Base-by-base conservation (phyloP, 2,329 filamentous ascomycete genomes). In the Penicillium crustosum region DNA sequence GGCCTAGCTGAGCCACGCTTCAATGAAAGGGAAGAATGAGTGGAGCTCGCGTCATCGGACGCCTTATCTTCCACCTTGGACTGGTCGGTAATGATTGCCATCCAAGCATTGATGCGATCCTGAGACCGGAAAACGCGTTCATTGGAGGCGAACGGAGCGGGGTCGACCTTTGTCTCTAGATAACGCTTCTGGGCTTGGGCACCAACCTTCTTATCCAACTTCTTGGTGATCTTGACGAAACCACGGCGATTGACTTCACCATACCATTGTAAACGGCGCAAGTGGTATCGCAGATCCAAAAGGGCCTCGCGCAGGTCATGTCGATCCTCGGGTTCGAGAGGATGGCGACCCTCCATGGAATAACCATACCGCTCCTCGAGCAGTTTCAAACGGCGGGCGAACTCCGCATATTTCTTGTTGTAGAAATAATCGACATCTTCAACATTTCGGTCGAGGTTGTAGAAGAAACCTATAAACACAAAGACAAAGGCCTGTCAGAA, bases 211-310 rank as follows among this genome's bases (percentile, higher is more conserved):
- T 99, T 99, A 77, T 99, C 94, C 45, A 97, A 81, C 77, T 99
- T 99, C 81, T 99, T 99, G 51, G 94, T 96, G 75, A 99, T 99
- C 79, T 99, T 99, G 74, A 95, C 86, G 70, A 99, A 99, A 2
- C 94, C 94, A 63, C 91, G 84, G 52, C 93, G 86, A 75, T 99
- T 99, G 69, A 97, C 93, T 77, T 97, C 93, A 49, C 93, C 93
- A 73, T 97, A 99, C 93, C 93, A 97, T 74, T 96, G 90, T 52
- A 99, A 81, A 69, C 97, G 97, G 59, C 94, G 85, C 65, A 97
- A 78, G 71, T 95, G 90, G 52, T 88, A 89, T 57, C 94, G 86
- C 59, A 97, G 82, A 76, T 99, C 94, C 33, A 97, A 83, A 50
- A 99, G 80, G 36, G 93, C 92, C 36, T 89, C 91, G 80, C 95